phyloP scores from a whole-genome alignment of 176 grass and related monocot genomes.

The Avena atlantica region DNA sequence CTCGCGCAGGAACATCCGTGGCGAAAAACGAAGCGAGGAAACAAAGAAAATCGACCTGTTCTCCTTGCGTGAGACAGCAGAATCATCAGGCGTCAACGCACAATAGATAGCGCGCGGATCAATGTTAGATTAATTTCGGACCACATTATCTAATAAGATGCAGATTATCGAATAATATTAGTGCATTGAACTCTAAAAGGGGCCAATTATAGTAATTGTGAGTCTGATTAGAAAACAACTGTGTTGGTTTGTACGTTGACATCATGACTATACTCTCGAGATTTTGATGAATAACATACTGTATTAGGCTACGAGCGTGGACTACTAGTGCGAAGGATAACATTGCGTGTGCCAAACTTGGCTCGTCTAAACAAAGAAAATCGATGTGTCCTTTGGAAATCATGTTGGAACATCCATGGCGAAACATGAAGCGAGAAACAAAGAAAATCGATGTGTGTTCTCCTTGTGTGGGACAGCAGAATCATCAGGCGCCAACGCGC shows the following conservation, averaged over 20 bases:
- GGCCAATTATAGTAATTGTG: background rate
- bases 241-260: background rate
- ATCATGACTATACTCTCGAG: background rate
- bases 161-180: background rate
- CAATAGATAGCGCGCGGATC: background rate
- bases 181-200: background rate
- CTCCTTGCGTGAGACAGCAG: conserved; percentile 4
- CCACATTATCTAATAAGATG: background rate
- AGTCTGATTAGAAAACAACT: background rate
- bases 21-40: background rate
- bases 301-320: background rate
- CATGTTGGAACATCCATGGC: background rate
- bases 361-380: background rate
- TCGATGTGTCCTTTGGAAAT: background rate
- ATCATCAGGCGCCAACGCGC: conserved; percentile 34
- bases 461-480: conserved; percentile 2
- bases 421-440: background rate
- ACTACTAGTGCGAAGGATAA: background rate
- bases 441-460: background rate
- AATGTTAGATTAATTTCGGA: background rate
- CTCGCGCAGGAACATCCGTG: background rate
- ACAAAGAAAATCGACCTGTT: background rate
- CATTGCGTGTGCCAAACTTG: background rate
- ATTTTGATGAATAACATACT: background rate
- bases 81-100: conserved; percentile 38